Percentiles rank a stretch among this genome's conserved stretches.
phyloP scores from a whole-genome alignment of 1,284 basidiomycete genomes.

The Pseudozyma sp. region DNA sequence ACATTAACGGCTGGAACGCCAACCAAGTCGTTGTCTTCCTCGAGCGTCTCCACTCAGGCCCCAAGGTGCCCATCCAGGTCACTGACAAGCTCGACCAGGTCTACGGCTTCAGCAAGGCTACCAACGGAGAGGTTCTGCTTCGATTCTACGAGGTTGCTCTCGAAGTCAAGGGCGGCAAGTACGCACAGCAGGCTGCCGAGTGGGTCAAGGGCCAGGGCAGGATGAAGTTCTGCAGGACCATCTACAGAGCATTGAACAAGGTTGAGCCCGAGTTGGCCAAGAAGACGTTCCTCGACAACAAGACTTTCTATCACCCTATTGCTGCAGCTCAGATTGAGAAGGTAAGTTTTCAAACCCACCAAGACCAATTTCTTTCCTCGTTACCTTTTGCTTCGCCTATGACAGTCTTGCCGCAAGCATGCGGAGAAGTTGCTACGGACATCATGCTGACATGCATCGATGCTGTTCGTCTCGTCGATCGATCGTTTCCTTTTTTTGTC shows the following conservation, averaged over 20 bases:
- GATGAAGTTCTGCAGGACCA: conserved; percentile 71
- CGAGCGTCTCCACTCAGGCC: conserved; percentile 70
- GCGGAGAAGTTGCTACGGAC: conserved; percentile 8
- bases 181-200: conserved; percentile 71
- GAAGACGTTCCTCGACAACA: conserved; percentile 74
- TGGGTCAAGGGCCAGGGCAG: conserved; percentile 72
- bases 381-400: neutral
- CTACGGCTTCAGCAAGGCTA: conserved; percentile 70
- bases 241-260: conserved; percentile 71
- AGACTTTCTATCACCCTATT: conserved; percentile 72
- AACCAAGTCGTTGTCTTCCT: conserved; percentile 71
- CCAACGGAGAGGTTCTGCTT: conserved; percentile 72
- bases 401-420: no score
- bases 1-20: conserved; percentile 65
- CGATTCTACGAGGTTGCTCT: conserved; percentile 72
- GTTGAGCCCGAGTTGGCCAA: conserved; percentile 77
- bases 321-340: conserved; percentile 64
- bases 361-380: neutral
- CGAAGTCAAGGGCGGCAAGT: conserved; percentile 69
- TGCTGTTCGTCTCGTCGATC: conserved; percentile 7
- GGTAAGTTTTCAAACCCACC: conserved; percentile 44
- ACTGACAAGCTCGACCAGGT: conserved; percentile 70
- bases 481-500: neutral
- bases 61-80: conserved; percentile 63
- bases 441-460: conserved; percentile 35